Percentiles rank a stretch among this genome's conserved stretches.
phyloP scores from a whole-genome alignment of 805 yeast species.

The Saturnispora serradocipensis region DNA sequence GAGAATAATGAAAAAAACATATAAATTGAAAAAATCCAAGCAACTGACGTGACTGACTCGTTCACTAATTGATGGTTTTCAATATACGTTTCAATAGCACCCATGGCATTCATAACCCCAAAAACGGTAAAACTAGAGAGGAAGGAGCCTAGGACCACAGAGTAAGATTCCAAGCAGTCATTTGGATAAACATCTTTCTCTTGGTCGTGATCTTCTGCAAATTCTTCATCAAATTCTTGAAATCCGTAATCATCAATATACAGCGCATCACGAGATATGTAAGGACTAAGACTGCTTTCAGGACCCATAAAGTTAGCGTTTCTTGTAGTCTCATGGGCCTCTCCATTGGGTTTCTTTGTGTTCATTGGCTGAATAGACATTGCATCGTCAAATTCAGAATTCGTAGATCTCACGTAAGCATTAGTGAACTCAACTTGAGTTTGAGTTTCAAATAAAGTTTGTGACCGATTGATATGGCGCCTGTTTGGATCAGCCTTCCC shows the following conservation, averaged over 20 bases:
- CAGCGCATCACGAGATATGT: neutral
- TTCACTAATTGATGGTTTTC: slow-evolving; percentile 44
- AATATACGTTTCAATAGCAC: slow-evolving; percentile 55
- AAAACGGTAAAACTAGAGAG: slow-evolving; percentile 42
- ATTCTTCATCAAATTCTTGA: neutral
- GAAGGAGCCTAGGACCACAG: slow-evolving; percentile 48
- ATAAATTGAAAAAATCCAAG: slow-evolving; percentile 61
- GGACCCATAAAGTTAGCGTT: neutral
- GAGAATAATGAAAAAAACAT: slow-evolving; percentile 39
- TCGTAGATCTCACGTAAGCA: neutral
- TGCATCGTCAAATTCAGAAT: neutral
- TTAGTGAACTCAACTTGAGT: neutral
- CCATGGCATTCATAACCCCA: slow-evolving; percentile 50
- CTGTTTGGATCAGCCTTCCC: neutral
- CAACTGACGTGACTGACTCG: slow-evolving; percentile 38
- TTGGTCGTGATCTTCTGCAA: neutral
- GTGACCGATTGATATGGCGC: neutral
- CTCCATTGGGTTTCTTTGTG: neutral
- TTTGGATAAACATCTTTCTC: slow-evolving; percentile 35
- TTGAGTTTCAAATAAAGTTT: neutral
- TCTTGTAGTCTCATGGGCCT: neutral
- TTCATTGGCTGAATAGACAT: neutral
- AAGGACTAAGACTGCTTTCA: neutral
- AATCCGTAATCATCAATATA: neutral
- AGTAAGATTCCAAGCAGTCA: slow-evolving; percentile 50